Percentiles rank a stretch among this genome's conserved stretches.
Evolutionary conservation across 495 filamentous ascomycete genomes (phyloP).

Genomic region (Xylaria intraflava): DNA sequence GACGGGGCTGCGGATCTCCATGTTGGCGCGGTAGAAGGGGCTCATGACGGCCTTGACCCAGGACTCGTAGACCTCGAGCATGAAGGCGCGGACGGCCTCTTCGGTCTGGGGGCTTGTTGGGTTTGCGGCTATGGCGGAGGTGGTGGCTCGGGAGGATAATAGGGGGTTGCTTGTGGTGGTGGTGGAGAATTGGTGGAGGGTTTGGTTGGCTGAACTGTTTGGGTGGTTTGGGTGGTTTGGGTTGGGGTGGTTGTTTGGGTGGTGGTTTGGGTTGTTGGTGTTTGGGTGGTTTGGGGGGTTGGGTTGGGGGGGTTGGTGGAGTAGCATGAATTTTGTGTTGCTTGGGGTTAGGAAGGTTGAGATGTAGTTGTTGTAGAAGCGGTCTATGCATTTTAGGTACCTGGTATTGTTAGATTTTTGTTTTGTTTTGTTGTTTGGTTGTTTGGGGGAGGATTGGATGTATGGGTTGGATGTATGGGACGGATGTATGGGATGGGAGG

Average conservation of each 20-base stretch:
- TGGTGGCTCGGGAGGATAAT: constrained; percentile 48
- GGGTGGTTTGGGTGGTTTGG: too few relatives aligned
- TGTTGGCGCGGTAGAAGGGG: constrained; percentile 81
- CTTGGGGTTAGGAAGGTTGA: constrained; percentile 83
- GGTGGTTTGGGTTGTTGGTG: too few relatives aligned
- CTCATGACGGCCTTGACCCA: constrained; percentile 98
- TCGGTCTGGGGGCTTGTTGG: constrained; percentile 82
- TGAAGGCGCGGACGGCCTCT: constrained; percentile 89
- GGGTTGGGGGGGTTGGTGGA: constrained; percentile 73
- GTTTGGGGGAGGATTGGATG: not conserved
- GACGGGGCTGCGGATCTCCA: constrained; percentile 75
- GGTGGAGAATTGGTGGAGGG: constrained; percentile 31
- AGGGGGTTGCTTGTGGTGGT: not conserved
- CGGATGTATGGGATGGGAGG: not conserved
- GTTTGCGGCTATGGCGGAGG: constrained; percentile 63
- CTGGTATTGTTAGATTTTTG: constrained; percentile 33
- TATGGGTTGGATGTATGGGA: not conserved
- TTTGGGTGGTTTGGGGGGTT: too few relatives aligned
- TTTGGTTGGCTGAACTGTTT: too few relatives aligned
- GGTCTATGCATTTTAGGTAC: constrained; percentile 93
- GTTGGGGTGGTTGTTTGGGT: too few relatives aligned
- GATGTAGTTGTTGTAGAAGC: constrained; percentile 84
- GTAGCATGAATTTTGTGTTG: constrained; percentile 80
- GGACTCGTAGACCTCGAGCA: constrained; percentile 85
- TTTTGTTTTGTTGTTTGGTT: too few relatives aligned